Evolutionary conservation across 1,284 basidiomycete species (phyloP), one percentile per base, ranked within the genome.

Genomic region (Gomphus sp.): DNA sequence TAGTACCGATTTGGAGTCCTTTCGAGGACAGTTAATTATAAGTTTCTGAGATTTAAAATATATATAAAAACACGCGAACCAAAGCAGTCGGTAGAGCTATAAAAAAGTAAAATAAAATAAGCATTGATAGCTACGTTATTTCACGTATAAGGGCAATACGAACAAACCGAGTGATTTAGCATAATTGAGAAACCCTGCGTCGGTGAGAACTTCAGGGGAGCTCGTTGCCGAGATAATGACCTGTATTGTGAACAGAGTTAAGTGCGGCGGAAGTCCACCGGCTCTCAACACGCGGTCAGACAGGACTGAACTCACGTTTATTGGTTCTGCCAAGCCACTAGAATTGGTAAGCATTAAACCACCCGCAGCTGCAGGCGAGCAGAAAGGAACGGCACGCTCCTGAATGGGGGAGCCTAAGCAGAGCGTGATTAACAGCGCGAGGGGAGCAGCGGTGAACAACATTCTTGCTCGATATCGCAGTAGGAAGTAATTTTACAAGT

Each of bases 81-180:
- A 33, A 89, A 68, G 68, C 87, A 91, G 69, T 91, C 87, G 54
- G 77, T 76, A 11, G 87, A 85, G 68, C 85, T 87, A 41, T 7
- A 37, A 34, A 36, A 53, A 22, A 22, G 22, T 22, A 7, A n/a
- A 3, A 31, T 31, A 4, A 4, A 4, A n/a, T 49, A 48, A 28
- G 22, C 37, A 22, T 55, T 4, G 22, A 5, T 3, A 7, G 31
- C 28, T 14, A 14, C 16, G 14, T 2, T 6, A 31, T 28, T 51
- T 28, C 11, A 55, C n/a, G 14, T 55, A 52, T 18, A 25, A 41
- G 25, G 45, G 12, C 11, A 31, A 43, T 53, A 68, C 73, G 64
- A 66, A 84, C 84, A 84, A 84, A 75, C 86, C 81, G 52, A 85
- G 79, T 1, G 84, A 77, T 78, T 69, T 74, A 0, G 81, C 84